phyloP scores from a whole-genome alignment of 2,329 filamentous ascomycete species.

The Sporothrix inflata region DNA sequence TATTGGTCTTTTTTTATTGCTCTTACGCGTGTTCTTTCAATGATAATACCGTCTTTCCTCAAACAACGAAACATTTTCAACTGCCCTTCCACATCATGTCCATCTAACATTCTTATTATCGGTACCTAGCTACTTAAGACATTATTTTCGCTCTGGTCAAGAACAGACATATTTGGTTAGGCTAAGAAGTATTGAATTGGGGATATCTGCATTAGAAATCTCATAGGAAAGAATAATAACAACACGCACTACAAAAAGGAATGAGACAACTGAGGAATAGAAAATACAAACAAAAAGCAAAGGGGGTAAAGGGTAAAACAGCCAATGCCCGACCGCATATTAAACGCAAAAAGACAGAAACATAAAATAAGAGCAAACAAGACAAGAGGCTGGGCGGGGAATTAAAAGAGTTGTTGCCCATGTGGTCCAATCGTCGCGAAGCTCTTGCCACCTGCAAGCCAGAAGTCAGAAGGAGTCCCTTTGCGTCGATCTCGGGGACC shows the following conservation, averaged over 20 bases:
- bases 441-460: not conserved
- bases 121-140: not conserved
- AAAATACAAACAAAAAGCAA: slow-evolving; percentile 21
- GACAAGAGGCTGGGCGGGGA: not conserved
- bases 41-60: too few relatives aligned
- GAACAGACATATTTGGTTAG: not conserved
- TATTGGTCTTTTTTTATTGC: not conserved
- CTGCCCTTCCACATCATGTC: too few relatives aligned
- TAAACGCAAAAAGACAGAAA: slow-evolving; percentile 23
- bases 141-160: not conserved
- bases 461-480: too few relatives aligned
- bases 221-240: slow-evolving; percentile 50
- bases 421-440: not conserved
- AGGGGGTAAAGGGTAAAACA: slow-evolving; percentile 19
- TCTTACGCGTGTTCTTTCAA: too few relatives aligned
- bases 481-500: not conserved
- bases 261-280: slow-evolving; percentile 28
- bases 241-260: slow-evolving; percentile 29
- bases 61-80: too few relatives aligned
- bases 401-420: slow-evolving; percentile 2
- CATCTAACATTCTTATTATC: not conserved
- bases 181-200: slow-evolving; percentile 34
- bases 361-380: slow-evolving; percentile 8
- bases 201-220: slow-evolving; percentile 67
- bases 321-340: slow-evolving; percentile 19